Conservation (phyloP, 768 basidiomycete genomes). For the Phlebiopsis flavidoalba region DNA sequence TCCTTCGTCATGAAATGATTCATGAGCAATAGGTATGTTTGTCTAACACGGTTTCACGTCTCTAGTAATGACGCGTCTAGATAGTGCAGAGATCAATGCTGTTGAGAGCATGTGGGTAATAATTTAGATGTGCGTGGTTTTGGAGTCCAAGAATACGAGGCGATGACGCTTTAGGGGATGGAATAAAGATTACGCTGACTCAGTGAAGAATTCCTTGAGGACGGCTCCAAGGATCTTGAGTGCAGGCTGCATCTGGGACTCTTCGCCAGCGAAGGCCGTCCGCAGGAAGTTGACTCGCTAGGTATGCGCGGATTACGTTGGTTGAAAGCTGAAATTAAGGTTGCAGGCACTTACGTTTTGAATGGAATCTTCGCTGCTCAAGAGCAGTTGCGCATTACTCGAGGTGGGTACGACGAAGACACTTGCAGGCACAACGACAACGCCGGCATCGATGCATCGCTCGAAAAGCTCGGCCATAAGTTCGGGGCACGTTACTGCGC, state of each 20-base stretch:
- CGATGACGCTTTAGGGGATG: neutral
- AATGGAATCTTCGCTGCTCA: conserved; percentile 23
- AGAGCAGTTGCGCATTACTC: conserved; percentile 16
- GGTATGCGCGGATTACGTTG: neutral
- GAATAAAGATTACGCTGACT: conserved; percentile 2
- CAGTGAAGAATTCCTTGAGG: conserved; percentile 33
- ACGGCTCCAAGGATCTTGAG: conserved; percentile 34
- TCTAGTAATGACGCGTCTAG: neutral
- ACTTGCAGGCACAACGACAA: conserved; percentile 46
- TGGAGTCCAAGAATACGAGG: neutral
- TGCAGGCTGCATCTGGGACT: conserved; percentile 40
- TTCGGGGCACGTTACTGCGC: conserved; percentile 35
- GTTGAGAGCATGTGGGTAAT: neutral
- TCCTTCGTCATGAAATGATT: no score
- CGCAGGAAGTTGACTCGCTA: conserved; percentile 40
- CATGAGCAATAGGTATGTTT: no score
- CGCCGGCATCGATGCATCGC: conserved; percentile 32
- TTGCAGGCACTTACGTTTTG: conserved; percentile 32
- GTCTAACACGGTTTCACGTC: no score
- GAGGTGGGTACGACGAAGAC: conserved; percentile 36
- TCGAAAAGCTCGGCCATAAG: conserved; percentile 46
- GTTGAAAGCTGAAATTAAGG: neutral
- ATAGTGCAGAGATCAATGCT: neutral
- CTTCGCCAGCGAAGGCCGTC: conserved; percentile 45
- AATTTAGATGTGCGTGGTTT: neutral